Base-by-base conservation (phyloP, 2,329 filamentous ascomycete species). In the Lecanoromycetidae sp. region DNA sequence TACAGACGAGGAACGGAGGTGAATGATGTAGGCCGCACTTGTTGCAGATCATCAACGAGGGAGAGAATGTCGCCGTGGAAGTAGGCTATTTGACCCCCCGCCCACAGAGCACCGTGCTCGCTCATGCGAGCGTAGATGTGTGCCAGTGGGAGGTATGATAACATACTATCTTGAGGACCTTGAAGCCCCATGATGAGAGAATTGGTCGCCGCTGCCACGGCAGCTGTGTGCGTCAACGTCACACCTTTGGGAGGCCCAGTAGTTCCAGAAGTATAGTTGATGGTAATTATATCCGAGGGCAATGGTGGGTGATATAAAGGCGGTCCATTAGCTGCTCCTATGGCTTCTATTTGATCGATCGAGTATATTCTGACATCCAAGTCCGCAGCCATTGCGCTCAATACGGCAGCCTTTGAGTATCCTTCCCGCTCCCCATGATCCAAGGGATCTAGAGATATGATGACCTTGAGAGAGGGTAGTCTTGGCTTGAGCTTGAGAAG, bases 41-140 rank as follows among this genome's bases (percentile, higher is more conserved):
- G 63, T 70, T 96, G 94, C 67, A 98, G 66, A 60, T 98, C 91
- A 49, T 98, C 91, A 1, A 93, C 80, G 15, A 98, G 71, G 54
- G 84, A 84, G 10, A 84, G 61, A 52, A 95, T 82, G 60, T 95
- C 87, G 46, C 91, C 91, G 57, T 91, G 86, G 75, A 95, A 98
- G 65, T 90, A 98, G 10, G 90, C 91, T 57, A 95, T 80, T 7
- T 77, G 70, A 27, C 77, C 77, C 46, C 87, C 88, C 44, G 77
- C 73, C 58, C 82, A 77, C 13, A 95, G 70, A 12, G 78, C 76
- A 3, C 72, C 71, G 62, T 93, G 84, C 62, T 98, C 91, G 33
- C 80, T 71, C 55, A 95, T 72, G 46, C 91, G 82, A 54, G 88
- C 84, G 63, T 86, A 95, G 58, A 98, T 96, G 62, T 98, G 91